These are phyloP conservation scores for Podospora bellae-mahoneyi DNA, from an alignment of 495 filamentous ascomycete genomes.

Conservation along the genomic window DNA sequence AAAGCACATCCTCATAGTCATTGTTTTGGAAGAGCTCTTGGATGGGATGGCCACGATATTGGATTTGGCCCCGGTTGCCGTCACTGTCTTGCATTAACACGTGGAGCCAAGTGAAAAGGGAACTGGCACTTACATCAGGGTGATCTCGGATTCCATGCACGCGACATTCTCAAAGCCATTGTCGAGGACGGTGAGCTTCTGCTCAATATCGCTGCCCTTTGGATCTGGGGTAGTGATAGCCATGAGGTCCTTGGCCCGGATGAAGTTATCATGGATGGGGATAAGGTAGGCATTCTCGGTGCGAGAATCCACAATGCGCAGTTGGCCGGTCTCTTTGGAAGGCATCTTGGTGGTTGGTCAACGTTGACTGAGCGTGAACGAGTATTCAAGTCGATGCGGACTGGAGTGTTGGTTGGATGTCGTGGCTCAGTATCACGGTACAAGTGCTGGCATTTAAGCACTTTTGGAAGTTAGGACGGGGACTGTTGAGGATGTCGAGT, in stretches of 20 bases:
- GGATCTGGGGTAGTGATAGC: not conserved
- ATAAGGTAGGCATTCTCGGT: slow-evolving; percentile 2
- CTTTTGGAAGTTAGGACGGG: not conserved
- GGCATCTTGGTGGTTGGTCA: not conserved
- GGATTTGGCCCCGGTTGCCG: slow-evolving; percentile 36
- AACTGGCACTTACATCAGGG: slow-evolving; percentile 36
- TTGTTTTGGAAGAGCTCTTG: slow-evolving; percentile 40
- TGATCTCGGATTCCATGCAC: slow-evolving; percentile 48
- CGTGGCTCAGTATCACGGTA: not conserved
- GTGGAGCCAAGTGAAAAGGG: not conserved
- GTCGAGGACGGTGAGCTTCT: slow-evolving; percentile 48
- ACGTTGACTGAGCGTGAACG: not conserved
- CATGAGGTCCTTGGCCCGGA: slow-evolving; percentile 6
- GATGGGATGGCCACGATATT: slow-evolving; percentile 43
- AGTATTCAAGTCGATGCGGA: not conserved
- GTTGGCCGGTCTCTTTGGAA: not conserved
- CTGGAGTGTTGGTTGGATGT: not conserved
- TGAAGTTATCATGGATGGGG: slow-evolving; percentile 6
- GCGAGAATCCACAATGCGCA: slow-evolving; percentile 8
- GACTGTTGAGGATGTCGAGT: not conserved
- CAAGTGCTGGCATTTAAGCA: not conserved
- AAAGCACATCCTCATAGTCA: slow-evolving; percentile 41
- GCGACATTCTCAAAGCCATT: slow-evolving; percentile 56
- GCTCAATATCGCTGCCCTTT: not conserved
- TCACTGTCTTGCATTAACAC: slow-evolving; percentile 28